These are phyloP conservation scores for Apiospora malaysiana DNA, from an alignment of 2,329 filamentous ascomycete genomes.

Conservation along the genomic window DNA sequence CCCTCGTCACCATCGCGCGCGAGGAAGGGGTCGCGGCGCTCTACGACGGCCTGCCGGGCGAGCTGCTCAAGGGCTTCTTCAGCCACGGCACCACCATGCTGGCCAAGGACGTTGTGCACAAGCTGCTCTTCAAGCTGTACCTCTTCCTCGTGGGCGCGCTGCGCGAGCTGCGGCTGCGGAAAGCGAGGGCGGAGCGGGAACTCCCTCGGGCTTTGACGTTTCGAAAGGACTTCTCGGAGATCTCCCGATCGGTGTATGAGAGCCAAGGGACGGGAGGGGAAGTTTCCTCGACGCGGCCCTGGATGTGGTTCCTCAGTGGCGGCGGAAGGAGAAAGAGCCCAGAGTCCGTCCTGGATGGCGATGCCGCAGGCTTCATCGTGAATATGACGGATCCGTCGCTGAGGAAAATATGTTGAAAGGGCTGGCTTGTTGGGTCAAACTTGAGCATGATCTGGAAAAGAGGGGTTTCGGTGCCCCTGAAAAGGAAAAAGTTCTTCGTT, in stretches of 20 bases:
- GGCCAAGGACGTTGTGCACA: constrained; percentile 79
- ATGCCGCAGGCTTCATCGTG: constrained; percentile 1
- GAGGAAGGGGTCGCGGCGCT: constrained; percentile 72
- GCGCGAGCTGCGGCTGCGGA: not conserved
- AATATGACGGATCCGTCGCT: constrained; percentile 12
- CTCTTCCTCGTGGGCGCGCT: constrained; percentile 63
- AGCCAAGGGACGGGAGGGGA: not conserved
- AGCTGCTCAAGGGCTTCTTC: constrained; percentile 84
- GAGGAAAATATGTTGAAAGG: not conserved
- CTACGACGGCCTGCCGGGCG: constrained; percentile 77
- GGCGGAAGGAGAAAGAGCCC: not conserved
- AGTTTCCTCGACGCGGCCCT: not conserved
- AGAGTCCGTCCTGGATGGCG: not conserved
- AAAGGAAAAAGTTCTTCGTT: not conserved
- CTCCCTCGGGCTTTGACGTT: constrained; percentile 10
- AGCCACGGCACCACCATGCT: constrained; percentile 88
- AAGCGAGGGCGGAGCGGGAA: not conserved
- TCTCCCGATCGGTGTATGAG: not conserved
- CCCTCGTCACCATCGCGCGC: constrained; percentile 62
- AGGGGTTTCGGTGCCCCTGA: not conserved
- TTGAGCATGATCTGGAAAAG: not conserved
- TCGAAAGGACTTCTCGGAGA: not conserved
- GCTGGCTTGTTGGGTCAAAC: no score
- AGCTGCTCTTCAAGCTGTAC: constrained; percentile 73
- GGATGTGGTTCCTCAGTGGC: not conserved